A percentile compares a stretch with the other conserved stretches of the same genome.
Conservation (phyloP, 2,329 filamentous ascomycete species). For the Fusarium sp. region DNA sequence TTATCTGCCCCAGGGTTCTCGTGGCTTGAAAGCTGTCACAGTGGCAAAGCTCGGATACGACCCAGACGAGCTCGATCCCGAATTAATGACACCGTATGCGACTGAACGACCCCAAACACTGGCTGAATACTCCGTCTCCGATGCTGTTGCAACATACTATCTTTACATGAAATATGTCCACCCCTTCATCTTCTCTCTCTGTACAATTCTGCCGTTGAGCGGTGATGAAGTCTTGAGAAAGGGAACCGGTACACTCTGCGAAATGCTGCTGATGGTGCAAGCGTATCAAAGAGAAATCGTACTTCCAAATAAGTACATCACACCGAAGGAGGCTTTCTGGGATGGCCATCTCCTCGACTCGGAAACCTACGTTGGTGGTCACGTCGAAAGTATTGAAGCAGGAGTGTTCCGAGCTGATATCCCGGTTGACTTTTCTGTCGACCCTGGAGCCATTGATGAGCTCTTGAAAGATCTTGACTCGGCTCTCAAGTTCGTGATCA, state of each 20-base stretch:
- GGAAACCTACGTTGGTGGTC: constrained; percentile 97
- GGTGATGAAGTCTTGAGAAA: constrained; percentile 95
- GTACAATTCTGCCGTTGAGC: constrained; percentile 93
- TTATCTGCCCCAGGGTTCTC: constrained; percentile 95
- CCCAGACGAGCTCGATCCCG: constrained; percentile 96
- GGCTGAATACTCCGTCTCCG: constrained; percentile 98
- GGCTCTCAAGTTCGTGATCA: constrained; percentile 88
- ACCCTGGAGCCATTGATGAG: constrained; percentile 89
- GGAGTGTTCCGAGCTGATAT: constrained; percentile 98
- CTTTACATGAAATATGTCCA: constrained; percentile 99
- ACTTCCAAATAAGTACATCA: constrained; percentile 94
- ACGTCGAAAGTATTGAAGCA: constrained; percentile 99
- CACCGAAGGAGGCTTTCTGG: constrained; percentile 93
- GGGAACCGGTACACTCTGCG: constrained; percentile 97
- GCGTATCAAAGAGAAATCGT: constrained; percentile 93
- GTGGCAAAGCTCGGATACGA: constrained; percentile 98
- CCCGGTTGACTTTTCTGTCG: constrained; percentile 92
- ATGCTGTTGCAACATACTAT: constrained; percentile 98
- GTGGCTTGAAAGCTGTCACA: constrained; percentile 96
- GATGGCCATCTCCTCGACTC: constrained; percentile 96
- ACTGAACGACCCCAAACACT: constrained; percentile 91
- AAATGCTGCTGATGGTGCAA: constrained; percentile 99
- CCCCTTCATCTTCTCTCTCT: constrained; percentile 98
- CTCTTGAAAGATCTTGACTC: constrained; percentile 87
- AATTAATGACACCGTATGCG: constrained; percentile 95